Percentiles rank a stretch among this genome's conserved stretches.
Evolutionary conservation across 169 alveolate species (phyloP).

Genomic region (Plasmodium gonderi): DNA sequence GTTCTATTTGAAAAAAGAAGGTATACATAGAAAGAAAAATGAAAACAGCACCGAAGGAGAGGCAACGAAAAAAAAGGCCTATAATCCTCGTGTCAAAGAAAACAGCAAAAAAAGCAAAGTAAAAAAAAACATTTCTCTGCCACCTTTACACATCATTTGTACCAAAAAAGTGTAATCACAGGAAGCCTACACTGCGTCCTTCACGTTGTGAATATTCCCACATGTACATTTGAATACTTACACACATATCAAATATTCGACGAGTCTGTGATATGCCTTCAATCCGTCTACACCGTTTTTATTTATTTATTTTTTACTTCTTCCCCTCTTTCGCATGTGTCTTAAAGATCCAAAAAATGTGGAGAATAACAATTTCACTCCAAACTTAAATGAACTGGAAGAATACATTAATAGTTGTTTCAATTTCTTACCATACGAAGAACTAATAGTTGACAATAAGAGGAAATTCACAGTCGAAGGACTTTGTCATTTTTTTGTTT

Average conservation of each 20-base stretch:
- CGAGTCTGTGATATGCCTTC: no score
- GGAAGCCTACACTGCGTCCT: no score
- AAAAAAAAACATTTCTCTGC: neutral
- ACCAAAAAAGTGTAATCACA: neutral
- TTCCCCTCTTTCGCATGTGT: neutral
- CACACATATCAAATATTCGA: no score
- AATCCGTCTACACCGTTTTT: no score
- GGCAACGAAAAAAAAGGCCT: neutral
- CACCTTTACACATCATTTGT: neutral
- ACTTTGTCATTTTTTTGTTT: conserved; percentile 58
- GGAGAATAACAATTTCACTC: conserved; percentile 16
- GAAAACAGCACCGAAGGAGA: no score
- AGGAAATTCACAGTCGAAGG: conserved; percentile 14
- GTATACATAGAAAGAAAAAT: neutral
- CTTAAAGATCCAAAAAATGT: conserved; percentile 6
- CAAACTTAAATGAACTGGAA: conserved; percentile 26
- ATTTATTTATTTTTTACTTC: neutral
- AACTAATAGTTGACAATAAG: conserved; percentile 21
- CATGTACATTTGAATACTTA: no score
- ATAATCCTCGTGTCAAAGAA: no score
- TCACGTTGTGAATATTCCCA: no score
- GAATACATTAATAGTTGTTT: conserved; percentile 36
- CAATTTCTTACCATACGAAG: conserved; percentile 24
- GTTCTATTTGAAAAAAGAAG: conserved; percentile 47
- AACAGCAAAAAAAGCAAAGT: no score